Percentiles rank a stretch among this genome's conserved stretches.
Conservation (phyloP, 163 green algal genomes). For the Chlamydomonas reinhardtii region DNA sequence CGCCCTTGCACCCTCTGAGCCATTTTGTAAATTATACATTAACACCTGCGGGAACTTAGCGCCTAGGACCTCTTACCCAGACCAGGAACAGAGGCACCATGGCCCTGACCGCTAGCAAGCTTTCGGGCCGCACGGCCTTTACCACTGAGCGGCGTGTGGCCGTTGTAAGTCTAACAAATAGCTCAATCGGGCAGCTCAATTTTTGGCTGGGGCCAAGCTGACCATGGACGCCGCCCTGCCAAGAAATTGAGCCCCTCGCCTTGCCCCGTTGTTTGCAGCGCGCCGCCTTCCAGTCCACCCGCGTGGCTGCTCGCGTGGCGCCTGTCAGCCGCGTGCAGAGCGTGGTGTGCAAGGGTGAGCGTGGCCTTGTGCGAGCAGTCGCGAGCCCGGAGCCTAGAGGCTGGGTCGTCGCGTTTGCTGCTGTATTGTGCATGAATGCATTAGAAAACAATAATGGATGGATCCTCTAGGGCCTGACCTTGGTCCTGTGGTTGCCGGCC, state of each 20-base stretch:
- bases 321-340: neutral
- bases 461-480: neutral
- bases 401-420: too few relatives aligned
- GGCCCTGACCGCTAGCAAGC: conserved; percentile 32
- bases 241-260: neutral
- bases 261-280: conserved; percentile 4
- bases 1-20: too few relatives aligned
- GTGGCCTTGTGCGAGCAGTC: neutral
- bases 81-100: neutral
- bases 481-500: neutral
- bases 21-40: too few relatives aligned
- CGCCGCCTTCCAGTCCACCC: conserved; percentile 29
- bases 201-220: neutral
- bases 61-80: neutral
- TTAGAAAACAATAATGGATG: neutral
- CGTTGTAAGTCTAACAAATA: conserved; percentile 4
- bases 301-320: neutral
- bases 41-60: neutral
- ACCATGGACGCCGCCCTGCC: neutral
- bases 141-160: conserved; percentile 13
- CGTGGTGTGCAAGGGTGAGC: conserved; percentile 48
- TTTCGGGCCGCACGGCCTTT: conserved; percentile 9
- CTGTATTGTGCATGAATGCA: neutral
- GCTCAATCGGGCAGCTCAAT: neutral
- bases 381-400: neutral